These are phyloP conservation scores for Globisporangium emineosum DNA, from an alignment of 352 stramenopile genomes.

Conservation along the genomic window DNA sequence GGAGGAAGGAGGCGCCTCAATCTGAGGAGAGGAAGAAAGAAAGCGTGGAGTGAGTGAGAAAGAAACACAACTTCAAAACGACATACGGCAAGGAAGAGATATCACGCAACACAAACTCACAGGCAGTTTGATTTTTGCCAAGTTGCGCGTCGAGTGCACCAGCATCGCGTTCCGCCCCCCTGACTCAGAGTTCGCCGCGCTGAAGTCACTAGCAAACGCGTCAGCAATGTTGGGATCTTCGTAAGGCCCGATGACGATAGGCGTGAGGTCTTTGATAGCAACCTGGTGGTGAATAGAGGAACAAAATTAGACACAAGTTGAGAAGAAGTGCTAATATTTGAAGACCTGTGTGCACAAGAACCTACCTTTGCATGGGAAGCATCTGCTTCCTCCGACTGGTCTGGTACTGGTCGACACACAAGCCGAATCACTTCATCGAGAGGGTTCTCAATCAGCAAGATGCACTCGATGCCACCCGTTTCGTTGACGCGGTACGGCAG, in stretches of 20 bases:
- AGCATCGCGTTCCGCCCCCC: conserved; percentile 48
- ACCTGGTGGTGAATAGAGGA: conserved; percentile 19
- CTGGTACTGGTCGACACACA: conserved; percentile 29
- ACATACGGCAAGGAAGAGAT: not conserved
- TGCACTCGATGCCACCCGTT: conserved; percentile 30
- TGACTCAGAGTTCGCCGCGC: conserved; percentile 14
- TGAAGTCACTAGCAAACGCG: conserved; percentile 44
- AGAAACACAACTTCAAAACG: not conserved
- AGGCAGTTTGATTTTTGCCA: conserved; percentile 51
- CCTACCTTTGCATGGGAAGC: conserved; percentile 30
- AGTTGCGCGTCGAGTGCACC: conserved; percentile 43
- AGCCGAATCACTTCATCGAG: conserved; percentile 72
- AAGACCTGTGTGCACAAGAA: not conserved
- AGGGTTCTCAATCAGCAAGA: conserved; percentile 82
- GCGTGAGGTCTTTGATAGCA: conserved; percentile 48
- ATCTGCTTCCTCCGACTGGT: not conserved
- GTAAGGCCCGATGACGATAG: conserved; percentile 70
- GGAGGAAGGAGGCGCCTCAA: conserved; percentile 1
- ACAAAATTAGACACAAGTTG: not conserved
- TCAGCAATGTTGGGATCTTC: conserved; percentile 83
- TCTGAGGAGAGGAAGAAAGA: conserved; percentile 19
- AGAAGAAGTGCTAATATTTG: not conserved
- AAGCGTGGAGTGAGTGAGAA: not conserved
- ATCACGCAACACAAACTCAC: conserved; percentile 17
- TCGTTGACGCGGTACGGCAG: conserved; percentile 35